These are phyloP conservation scores for Globisporangium canariense DNA, from an alignment of 352 stramenopile species.

Conservation along the genomic window DNA sequence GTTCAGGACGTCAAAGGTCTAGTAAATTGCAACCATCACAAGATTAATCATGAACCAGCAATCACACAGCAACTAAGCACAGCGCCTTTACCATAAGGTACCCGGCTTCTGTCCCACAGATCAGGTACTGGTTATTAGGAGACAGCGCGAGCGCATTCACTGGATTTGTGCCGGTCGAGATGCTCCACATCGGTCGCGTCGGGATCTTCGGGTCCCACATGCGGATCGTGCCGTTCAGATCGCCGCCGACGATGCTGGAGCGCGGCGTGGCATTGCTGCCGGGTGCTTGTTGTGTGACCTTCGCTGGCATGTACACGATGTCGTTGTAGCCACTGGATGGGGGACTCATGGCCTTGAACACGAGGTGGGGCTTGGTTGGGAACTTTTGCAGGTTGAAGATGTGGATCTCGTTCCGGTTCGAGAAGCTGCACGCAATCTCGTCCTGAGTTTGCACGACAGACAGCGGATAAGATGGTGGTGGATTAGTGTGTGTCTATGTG, in stretches of 20 bases:
- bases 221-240: conserved; percentile 59
- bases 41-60: not conserved
- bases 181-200: conserved; percentile 45
- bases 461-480: not conserved
- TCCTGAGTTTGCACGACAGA: conserved; percentile 27
- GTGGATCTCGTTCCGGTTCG: conserved; percentile 71
- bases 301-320: conserved; percentile 45
- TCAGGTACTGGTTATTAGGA: conserved; percentile 37
- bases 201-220: conserved; percentile 67
- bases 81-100: conserved; percentile 39
- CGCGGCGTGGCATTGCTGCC: conserved; percentile 16
- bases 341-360: conserved; percentile 65
- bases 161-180: conserved; percentile 43
- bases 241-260: conserved; percentile 45
- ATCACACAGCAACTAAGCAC: not conserved
- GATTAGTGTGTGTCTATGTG: conserved; percentile 3
- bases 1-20: conserved; percentile 69
- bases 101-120: conserved; percentile 61
- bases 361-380: conserved; percentile 46
- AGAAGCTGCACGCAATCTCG: conserved; percentile 70
- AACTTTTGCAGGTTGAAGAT: conserved; percentile 78
- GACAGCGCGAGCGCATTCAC: conserved; percentile 53
- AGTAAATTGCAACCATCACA: not conserved
- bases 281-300: not conserved
- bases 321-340: conserved; percentile 77